Evolutionary conservation across 768 basidiomycete genomes (phyloP), one percentile per base, ranked within the genome.

Genomic region (Podaxis sp.): DNA sequence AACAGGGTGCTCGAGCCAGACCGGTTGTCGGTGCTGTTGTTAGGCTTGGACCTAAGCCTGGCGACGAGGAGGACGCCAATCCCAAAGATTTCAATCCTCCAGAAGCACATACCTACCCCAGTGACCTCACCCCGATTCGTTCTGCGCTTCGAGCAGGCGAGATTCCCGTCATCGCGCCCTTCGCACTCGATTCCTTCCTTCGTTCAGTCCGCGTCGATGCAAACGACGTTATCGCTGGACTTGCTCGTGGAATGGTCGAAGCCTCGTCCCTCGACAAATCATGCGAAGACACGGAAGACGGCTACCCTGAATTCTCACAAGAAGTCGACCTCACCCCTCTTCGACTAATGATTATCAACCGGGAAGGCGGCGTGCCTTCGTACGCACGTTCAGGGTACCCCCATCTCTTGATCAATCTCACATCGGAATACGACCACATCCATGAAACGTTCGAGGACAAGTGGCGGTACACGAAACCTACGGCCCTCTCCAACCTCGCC

Each of bases 331-430:
- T 99, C 60, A 95, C 94, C 3, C 97, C 97, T 1, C 78, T 98
- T 57, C 90, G 97, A 28, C 82, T 99, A 61, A 95, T 99, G 91
- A 90, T 98, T 72, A 98, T 99, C 74, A 96, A 95, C 72, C 84
- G 90, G 18, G 93, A 96, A 73, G 97, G 97, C 23, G 97, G 97
- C 13, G 89, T 98, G 2, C 97, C 97, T 21, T 98, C 97, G 0
- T 98, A 98, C 71, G 97, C 97, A 37, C 93, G 97, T 32, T 85
- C 84, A 9, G 97, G 97, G 50, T 85, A 91, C 64, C 97, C 97
- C 18, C 97, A 99, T 76, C 87, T 99, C 23, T 85, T 97, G 61
- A 88, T 99, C 79, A 99, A 99, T 72, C 83, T 98, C 53, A 81
- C 83, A 0, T 93, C 93, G 13, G 97, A 99, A 72, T 90, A 83